Evolutionary conservation across 306 rosid species (phyloP).

Genomic region (Cyamopsis tetragonoloba): DNA sequence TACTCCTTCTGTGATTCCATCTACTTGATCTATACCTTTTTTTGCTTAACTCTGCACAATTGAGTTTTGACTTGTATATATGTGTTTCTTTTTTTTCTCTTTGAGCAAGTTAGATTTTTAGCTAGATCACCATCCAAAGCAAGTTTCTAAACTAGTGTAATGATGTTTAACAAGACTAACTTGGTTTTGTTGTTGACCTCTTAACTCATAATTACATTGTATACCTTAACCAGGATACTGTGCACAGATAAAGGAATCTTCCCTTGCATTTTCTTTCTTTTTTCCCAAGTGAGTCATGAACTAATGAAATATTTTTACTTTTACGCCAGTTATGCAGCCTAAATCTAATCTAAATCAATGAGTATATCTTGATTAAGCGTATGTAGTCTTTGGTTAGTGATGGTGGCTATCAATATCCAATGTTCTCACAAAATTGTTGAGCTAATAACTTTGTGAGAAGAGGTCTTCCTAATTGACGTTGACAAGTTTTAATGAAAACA

Average conservation of each 20-base stretch:
- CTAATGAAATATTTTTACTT: background rate
- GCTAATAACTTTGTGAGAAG: too few species aligned
- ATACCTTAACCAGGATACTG: constrained; percentile 23
- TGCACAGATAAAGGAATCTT: constrained; percentile 30
- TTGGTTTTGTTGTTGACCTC: constrained; percentile 25
- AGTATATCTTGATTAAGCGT: too few species aligned
- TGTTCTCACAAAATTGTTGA: too few species aligned
- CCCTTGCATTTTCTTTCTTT: constrained; percentile 1
- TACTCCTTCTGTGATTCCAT: constrained; percentile 44
- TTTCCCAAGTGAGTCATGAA: background rate
- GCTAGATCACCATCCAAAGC: constrained; percentile 21
- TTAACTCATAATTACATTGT: constrained; percentile 21
- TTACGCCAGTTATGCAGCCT: background rate
- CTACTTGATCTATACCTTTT: constrained; percentile 33
- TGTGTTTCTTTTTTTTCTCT: constrained; percentile 26
- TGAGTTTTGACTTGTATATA: constrained; percentile 41
- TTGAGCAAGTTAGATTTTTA: constrained; percentile 31
- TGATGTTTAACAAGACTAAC: constrained; percentile 40
- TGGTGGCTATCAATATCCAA: too few species aligned
- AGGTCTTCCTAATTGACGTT: too few species aligned
- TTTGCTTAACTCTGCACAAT: constrained; percentile 13
- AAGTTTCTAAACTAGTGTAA: constrained; percentile 21
- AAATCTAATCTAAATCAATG: too few species aligned
- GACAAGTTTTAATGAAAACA: too few species aligned
- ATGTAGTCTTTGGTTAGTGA: too few species aligned